These are phyloP conservation scores for Neocallimastix lanati DNA, from an alignment of 192 early-diverging fungal species.

Conservation along the genomic window DNA sequence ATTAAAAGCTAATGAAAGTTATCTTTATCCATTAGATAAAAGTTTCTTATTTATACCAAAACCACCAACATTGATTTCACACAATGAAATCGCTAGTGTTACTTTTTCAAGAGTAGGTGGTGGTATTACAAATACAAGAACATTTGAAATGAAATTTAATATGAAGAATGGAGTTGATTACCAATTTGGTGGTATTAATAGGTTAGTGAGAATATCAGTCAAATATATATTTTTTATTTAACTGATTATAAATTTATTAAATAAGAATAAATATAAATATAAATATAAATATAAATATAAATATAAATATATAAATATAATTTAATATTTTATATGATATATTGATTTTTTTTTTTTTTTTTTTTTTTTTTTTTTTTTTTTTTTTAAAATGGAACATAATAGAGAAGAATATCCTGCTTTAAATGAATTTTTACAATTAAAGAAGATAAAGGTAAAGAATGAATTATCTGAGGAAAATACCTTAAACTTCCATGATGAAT, in stretches of 20 bases:
- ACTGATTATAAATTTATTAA: too few species aligned
- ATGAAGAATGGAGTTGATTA: slow-evolving; percentile 59
- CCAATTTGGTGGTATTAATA: slow-evolving; percentile 73
- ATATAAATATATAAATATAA: too few species aligned
- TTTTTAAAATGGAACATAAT: neutral
- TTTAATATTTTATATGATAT: too few species aligned
- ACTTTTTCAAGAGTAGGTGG: slow-evolving; percentile 68
- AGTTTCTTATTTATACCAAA: slow-evolving; percentile 89
- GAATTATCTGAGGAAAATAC: slow-evolving; percentile 36
- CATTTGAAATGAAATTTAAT: slow-evolving; percentile 88
- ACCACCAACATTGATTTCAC: slow-evolving; percentile 72
- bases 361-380: slow-evolving; percentile 2
- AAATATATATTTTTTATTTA: too few species aligned
- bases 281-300: too few species aligned
- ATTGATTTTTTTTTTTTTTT: neutral
- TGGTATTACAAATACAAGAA: slow-evolving; percentile 30
- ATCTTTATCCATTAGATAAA: slow-evolving; percentile 82
- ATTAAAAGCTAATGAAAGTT: slow-evolving; percentile 91
- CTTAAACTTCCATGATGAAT: slow-evolving; percentile 4
- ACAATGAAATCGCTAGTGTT: slow-evolving; percentile 63
- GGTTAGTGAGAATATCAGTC: too few species aligned
- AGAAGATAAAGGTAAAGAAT: slow-evolving; percentile 65
- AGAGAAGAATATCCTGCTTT: slow-evolving; percentile 73
- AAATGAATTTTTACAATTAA: slow-evolving; percentile 59
- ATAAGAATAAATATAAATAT: too few species aligned